Evolutionary conservation across 2,329 filamentous ascomycete species (phyloP).

Genomic region (Graphilbum ipis-grandicollis): DNA sequence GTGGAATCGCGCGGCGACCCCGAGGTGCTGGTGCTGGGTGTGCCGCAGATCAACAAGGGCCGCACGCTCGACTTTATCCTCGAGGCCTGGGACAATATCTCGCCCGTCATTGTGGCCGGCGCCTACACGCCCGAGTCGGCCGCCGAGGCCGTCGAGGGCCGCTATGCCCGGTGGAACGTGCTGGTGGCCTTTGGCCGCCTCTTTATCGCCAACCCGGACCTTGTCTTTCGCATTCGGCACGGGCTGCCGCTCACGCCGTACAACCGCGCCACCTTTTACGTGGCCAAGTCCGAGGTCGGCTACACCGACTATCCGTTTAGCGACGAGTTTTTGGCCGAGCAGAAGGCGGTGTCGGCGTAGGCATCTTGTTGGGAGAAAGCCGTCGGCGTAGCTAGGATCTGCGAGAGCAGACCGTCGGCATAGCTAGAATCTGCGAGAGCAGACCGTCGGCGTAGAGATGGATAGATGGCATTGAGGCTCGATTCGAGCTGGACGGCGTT

Average conservation of each 20-base stretch:
- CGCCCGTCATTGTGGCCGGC: constrained; percentile 16
- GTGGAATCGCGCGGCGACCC: constrained; percentile 26
- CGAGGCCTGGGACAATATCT: constrained; percentile 12
- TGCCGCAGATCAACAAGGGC: constrained; percentile 14
- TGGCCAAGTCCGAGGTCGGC: constrained; percentile 16
- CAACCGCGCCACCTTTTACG: constrained; percentile 21
- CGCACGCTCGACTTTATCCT: constrained; percentile 15
- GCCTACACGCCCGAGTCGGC: constrained; percentile 12
- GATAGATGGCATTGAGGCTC: too few species aligned
- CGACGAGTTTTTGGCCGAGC: constrained; percentile 7
- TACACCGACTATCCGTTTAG: constrained; percentile 22
- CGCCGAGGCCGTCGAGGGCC: constrained; percentile 12
- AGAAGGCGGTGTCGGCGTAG: background rate
- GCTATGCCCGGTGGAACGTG: constrained; percentile 12
- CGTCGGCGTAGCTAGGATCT: too few species aligned
- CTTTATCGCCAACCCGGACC: constrained; percentile 26
- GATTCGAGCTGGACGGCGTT: too few species aligned
- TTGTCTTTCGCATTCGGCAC: constrained; percentile 21
- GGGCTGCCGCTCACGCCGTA: constrained; percentile 19
- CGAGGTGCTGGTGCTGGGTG: constrained; percentile 21
- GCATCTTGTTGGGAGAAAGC: too few species aligned
- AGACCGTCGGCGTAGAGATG: too few species aligned
- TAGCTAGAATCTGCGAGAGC: too few species aligned
- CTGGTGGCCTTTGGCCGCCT: constrained; percentile 22
- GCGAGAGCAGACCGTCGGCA: too few species aligned